Conservation (phyloP, 23 red algal genomes). For the Agarophyton chilense region DNA sequence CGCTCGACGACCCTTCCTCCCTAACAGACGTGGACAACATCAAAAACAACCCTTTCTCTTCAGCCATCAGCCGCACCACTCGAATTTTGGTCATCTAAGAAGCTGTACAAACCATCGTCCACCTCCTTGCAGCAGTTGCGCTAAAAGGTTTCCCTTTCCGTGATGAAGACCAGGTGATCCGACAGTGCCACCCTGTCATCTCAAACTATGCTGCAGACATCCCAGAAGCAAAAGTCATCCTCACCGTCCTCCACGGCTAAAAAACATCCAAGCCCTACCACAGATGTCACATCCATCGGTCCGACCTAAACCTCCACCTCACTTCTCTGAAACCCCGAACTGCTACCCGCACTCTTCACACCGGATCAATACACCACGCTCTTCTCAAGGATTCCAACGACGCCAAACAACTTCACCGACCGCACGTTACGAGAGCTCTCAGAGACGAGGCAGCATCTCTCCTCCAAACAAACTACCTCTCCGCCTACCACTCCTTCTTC, state of each 20-base stretch:
- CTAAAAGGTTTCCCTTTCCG: background rate
- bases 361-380: no score
- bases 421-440: background rate
- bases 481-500: background rate
- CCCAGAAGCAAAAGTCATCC: slow-evolving; percentile 18
- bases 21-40: no score
- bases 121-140: background rate
- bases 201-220: slow-evolving; percentile 11
- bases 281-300: background rate
- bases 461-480: background rate
- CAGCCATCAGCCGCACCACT: no score
- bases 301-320: background rate
- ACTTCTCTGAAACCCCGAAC: background rate
- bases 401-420: background rate
- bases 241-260: background rate
- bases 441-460: background rate
- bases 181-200: background rate
- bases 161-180: background rate
- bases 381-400: background rate
- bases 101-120: background rate
- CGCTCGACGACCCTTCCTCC: no score
- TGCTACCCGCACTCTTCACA: no score
- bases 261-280: background rate
- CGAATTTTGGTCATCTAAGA: background rate
- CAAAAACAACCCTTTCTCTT: no score